These are phyloP conservation scores for Dendrobium catenatum DNA, from an alignment of 106 monocot genomes.

Conservation along the genomic window DNA sequence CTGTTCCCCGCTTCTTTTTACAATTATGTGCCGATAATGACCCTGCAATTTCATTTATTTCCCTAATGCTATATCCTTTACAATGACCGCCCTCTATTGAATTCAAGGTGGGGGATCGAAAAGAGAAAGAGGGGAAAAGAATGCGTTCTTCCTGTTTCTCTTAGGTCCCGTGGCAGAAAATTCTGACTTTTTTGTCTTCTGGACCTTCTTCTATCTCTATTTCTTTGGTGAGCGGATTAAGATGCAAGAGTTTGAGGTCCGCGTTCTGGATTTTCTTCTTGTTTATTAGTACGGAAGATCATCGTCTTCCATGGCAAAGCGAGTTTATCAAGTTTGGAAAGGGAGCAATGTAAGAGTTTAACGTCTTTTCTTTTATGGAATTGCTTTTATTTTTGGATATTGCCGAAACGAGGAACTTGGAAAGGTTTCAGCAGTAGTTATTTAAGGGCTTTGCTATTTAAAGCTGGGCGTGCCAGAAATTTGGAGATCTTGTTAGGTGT, in stretches of 20 bases:
- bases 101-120: not conserved
- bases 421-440: not conserved
- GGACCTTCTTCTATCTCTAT: not conserved
- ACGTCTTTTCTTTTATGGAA: not conserved
- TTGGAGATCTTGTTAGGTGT: not conserved
- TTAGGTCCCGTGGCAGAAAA: not conserved
- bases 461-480: not conserved
- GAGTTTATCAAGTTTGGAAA: conserved; percentile 37
- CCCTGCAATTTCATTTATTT: no score
- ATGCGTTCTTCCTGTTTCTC: not conserved
- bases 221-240: not conserved
- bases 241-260: not conserved
- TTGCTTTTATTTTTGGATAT: not conserved
- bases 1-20: no score
- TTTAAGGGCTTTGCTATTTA: not conserved
- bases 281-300: not conserved
- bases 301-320: conserved; percentile 5
- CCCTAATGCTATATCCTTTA: no score
- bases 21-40: no score
- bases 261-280: not conserved
- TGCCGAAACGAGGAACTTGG: not conserved
- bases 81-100: no score
- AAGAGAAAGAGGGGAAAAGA: not conserved
- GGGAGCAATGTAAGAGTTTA: conserved; percentile 26
- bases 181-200: not conserved